These are phyloP conservation scores for Alternaria metachromatica DNA, from an alignment of 2,329 filamentous ascomycete species.

Conservation along the genomic window DNA sequence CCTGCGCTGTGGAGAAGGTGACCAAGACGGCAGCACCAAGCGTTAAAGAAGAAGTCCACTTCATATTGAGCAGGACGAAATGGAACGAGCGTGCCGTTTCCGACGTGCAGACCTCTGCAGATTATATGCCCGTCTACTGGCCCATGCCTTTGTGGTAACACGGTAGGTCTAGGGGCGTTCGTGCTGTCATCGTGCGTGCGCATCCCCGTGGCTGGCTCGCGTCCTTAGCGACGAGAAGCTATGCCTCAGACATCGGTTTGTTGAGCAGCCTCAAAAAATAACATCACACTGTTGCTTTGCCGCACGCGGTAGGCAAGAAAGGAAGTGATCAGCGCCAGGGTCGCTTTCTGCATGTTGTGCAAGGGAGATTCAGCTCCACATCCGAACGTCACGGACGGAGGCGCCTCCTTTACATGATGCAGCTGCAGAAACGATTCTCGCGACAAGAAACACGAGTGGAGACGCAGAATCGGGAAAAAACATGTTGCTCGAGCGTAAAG, in stretches of 20 bases:
- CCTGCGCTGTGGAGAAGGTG: slow-evolving; percentile 6
- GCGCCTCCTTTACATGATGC: not conserved
- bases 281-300: not conserved
- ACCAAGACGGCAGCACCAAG: slow-evolving; percentile 7
- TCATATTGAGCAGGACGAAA: not conserved
- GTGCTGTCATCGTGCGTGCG: not conserved
- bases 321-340: slow-evolving; percentile 3
- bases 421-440: not conserved
- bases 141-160: not conserved
- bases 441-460: not conserved
- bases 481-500: not conserved
- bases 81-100: not conserved
- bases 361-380: not conserved
- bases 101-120: not conserved
- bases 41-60: slow-evolving; percentile 3
- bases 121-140: slow-evolving; percentile 1
- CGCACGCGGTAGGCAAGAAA: not conserved
- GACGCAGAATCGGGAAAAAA: not conserved
- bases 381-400: not conserved
- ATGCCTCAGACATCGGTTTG: not conserved
- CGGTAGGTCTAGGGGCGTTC: not conserved
- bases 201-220: not conserved
- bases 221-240: not conserved
- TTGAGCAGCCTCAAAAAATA: not conserved
- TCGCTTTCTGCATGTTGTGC: not conserved